Evolutionary conservation across 257 asterid species (phyloP).

Genomic region (Leonotis leonurus): DNA sequence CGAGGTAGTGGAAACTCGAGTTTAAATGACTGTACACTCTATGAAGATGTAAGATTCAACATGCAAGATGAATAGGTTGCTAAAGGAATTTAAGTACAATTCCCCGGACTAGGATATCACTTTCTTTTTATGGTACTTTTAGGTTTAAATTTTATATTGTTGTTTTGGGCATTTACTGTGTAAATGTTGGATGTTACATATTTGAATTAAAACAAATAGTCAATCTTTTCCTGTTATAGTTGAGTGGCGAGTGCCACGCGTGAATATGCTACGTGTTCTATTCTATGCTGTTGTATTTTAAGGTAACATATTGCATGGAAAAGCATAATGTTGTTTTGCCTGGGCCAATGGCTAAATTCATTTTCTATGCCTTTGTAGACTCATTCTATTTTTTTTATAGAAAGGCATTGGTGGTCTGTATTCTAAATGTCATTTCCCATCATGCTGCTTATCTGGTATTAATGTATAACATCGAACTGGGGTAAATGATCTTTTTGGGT

Average conservation of each 20-base stretch:
- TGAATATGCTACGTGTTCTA: not conserved
- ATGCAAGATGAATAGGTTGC: not conserved
- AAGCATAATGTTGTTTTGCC: not conserved
- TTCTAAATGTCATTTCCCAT: too few species aligned
- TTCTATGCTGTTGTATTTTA: not conserved
- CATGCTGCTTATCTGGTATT: too few species aligned
- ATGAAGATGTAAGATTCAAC: not conserved
- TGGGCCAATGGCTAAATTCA: not conserved
- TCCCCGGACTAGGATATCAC: not conserved
- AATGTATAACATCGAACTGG: too few species aligned
- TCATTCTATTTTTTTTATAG: too few species aligned
- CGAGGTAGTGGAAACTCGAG: not conserved
- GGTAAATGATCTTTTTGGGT: not conserved
- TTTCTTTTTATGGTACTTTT: not conserved
- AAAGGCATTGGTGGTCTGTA: not conserved
- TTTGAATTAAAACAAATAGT: not conserved
- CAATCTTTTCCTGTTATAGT: not conserved
- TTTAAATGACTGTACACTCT: not conserved
- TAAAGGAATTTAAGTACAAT: slow-evolving; percentile 10
- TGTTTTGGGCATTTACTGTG: too few species aligned
- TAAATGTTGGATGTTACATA: not conserved
- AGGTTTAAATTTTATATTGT: too few species aligned
- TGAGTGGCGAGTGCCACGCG: not conserved
- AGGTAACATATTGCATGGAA: not conserved
- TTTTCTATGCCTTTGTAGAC: not conserved